Evolutionary conservation across 176 grass and related monocot genomes (phyloP).

Genomic region (Metroxylon sagu): DNA sequence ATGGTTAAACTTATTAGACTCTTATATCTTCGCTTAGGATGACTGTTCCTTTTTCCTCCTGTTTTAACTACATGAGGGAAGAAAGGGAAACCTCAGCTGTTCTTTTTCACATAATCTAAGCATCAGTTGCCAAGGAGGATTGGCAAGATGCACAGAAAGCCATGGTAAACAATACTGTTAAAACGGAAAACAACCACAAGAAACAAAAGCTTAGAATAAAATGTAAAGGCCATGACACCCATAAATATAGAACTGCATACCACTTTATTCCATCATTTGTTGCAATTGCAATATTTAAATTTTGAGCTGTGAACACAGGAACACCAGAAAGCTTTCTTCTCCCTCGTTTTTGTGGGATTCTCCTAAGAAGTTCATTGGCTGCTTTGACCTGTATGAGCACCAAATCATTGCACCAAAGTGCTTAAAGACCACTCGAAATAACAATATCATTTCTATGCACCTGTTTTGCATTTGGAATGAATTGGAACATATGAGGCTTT

Average conservation of each 20-base stretch:
- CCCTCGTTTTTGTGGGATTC: conserved; percentile 48
- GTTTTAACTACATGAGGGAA: too few species aligned
- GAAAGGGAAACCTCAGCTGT: too few species aligned
- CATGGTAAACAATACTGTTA: too few species aligned
- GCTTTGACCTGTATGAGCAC: conserved; percentile 56
- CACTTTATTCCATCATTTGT: conserved; percentile 94
- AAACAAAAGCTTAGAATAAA: not conserved
- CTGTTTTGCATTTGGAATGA: conserved; percentile 91
- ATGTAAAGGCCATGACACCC: too few species aligned
- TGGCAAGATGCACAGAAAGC: too few species aligned
- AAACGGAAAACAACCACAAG: not conserved
- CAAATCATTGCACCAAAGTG: conserved; percentile 1
- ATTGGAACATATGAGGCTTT: conserved; percentile 95
- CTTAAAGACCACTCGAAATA: conserved; percentile 8
- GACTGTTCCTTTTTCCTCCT: too few species aligned
- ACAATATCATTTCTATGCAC: conserved; percentile 26
- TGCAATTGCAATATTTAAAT: conserved; percentile 93
- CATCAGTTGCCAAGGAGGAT: too few species aligned
- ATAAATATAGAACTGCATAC: conserved; percentile 27
- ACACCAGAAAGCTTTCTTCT: conserved; percentile 72
- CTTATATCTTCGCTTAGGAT: too few species aligned
- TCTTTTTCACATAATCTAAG: too few species aligned
- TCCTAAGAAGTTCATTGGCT: conserved; percentile 73
- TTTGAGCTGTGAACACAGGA: conserved; percentile 83
- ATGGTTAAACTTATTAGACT: too few species aligned